A percentile compares a stretch with the other conserved stretches of the same genome.
phyloP scores from a whole-genome alignment of 768 basidiomycete species.

The Hortiboletus flavorubellus region DNA sequence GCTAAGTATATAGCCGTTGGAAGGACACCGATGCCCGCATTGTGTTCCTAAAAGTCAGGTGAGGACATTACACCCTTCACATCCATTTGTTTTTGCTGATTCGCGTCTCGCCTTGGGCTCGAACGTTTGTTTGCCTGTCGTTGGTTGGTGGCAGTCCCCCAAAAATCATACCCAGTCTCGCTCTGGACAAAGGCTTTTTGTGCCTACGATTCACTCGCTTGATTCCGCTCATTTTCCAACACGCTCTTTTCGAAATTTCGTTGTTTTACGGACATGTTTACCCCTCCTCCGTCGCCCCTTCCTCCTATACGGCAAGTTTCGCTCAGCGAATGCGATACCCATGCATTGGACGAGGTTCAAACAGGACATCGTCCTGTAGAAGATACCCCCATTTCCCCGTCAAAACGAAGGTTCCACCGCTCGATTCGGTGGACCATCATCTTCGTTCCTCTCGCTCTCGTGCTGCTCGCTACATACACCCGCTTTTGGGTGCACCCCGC shows the following conservation, averaged over 20 bases:
- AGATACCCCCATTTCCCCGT: background rate
- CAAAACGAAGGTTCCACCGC: slow-evolving; percentile 40
- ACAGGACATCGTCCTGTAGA: background rate
- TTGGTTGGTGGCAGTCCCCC: background rate
- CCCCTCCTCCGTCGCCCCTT: slow-evolving; percentile 41
- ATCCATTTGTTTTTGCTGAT: slow-evolving; percentile 5
- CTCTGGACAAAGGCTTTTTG: slow-evolving; percentile 3
- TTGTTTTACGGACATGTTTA: slow-evolving; percentile 33
- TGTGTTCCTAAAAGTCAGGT: slow-evolving; percentile 10
- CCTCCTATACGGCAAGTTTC: slow-evolving; percentile 20
- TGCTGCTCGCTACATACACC: slow-evolving; percentile 51
- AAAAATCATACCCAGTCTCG: background rate
- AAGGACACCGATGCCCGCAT: background rate
- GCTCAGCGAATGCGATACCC: background rate
- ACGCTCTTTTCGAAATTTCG: slow-evolving; percentile 23
- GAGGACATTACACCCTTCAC: background rate
- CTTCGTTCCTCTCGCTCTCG: slow-evolving; percentile 52
- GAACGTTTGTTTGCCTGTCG: background rate
- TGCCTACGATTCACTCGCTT: slow-evolving; percentile 14
- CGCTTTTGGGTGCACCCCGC: slow-evolving; percentile 50
- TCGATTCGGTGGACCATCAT: slow-evolving; percentile 47
- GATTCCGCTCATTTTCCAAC: slow-evolving; percentile 28
- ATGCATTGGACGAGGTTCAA: slow-evolving; percentile 4
- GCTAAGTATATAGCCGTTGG: background rate
- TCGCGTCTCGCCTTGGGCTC: slow-evolving; percentile 1